Percentiles rank a stretch among this genome's conserved stretches.
These are phyloP conservation scores for Scheffersomyces parashehatae DNA, from an alignment of 1,139 yeast genomes.

Conservation along the genomic window DNA sequence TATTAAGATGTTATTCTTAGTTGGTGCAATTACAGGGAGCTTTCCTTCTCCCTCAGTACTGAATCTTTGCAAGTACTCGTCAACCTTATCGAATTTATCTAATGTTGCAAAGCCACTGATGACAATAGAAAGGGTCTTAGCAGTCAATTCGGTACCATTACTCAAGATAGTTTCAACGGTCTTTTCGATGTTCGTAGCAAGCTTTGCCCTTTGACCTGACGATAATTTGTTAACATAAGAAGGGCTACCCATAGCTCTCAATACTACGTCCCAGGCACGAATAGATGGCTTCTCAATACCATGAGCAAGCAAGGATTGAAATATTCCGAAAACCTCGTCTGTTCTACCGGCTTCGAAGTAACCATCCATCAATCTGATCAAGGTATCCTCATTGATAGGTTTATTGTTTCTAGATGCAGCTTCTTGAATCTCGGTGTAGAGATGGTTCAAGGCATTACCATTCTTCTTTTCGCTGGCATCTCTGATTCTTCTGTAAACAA, in stretches of 20 bases:
- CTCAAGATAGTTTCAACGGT: constrained; percentile 30
- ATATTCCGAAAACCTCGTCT: constrained; percentile 34
- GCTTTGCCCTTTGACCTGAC: constrained; percentile 10
- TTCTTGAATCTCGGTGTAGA: constrained; percentile 26
- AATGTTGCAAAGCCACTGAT: constrained; percentile 40
- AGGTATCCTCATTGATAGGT: constrained; percentile 30
- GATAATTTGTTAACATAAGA: constrained; percentile 14
- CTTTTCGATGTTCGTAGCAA: constrained; percentile 25
- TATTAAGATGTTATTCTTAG: constrained; percentile 37
- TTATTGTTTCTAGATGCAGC: constrained; percentile 24
- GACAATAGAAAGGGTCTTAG: constrained; percentile 32
- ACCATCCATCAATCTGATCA: constrained; percentile 36
- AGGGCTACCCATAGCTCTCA: constrained; percentile 40
- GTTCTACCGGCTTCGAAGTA: constrained; percentile 30
- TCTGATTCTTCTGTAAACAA: constrained; percentile 24
- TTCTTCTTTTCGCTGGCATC: constrained; percentile 21
- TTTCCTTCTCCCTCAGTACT: constrained; percentile 16
- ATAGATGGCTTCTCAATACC: constrained; percentile 29
- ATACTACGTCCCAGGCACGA: constrained; percentile 37
- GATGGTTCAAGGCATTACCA: constrained; percentile 17
- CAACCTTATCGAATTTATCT: constrained; percentile 33
- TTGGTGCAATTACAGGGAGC: constrained; percentile 27
- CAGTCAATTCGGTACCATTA: constrained; percentile 24
- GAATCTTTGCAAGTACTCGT: constrained; percentile 24
- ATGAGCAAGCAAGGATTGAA: constrained; percentile 31